Evolutionary conservation across 805 yeast species (phyloP), one percentile per base, ranked within the genome.

Genomic region (Teunomyces aglyptinius): DNA sequence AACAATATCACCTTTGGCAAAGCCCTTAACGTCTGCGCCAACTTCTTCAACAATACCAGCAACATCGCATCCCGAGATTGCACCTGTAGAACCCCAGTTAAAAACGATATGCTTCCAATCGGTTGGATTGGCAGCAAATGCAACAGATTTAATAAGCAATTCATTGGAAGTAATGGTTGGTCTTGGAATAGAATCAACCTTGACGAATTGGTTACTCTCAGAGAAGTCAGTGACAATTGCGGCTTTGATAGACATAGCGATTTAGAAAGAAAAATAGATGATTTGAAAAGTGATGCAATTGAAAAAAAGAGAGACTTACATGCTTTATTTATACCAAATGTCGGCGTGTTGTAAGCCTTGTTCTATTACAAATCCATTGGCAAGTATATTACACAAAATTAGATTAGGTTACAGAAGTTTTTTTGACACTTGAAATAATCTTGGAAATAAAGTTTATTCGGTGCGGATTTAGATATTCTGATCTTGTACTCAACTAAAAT

Each of bases 121-220:
- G 6, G 85, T 78, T 38, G 89, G 90, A 56, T 85, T 85, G 32
- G 75, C 71, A 1, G 85, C 88, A 45, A 63, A 76, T 6, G 86
- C 81, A 18, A 63, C 61, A 4, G 79, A 70, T 58, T 78, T 75
- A 44, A 85, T 61, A 10, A 83, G 61, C 10, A 83, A 55, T 47
- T 75, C 68, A 22, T 57, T 59, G 24, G 61, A 63, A 11, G 50
- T 59, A 34, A 76, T 63, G 18, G 56, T 60, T 15, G 74, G 72
- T 11, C 67, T 50, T 5, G 68, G 62, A 3, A 66, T 58, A 10
- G 56, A 52, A 6, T 58, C 59, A 6, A 61, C 53, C 7, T 64
- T 56, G 8, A 47, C 36, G 20, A 45, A 40, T 38, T 36, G 26
- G 4, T 24, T 24, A 7, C 26, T 24, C 8, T 2, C 26, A 7